Percentiles rank a stretch among this genome's conserved stretches.
Conservation (phyloP, 2,329 filamentous ascomycete genomes). For the Pseudocercospora cruenta region DNA sequence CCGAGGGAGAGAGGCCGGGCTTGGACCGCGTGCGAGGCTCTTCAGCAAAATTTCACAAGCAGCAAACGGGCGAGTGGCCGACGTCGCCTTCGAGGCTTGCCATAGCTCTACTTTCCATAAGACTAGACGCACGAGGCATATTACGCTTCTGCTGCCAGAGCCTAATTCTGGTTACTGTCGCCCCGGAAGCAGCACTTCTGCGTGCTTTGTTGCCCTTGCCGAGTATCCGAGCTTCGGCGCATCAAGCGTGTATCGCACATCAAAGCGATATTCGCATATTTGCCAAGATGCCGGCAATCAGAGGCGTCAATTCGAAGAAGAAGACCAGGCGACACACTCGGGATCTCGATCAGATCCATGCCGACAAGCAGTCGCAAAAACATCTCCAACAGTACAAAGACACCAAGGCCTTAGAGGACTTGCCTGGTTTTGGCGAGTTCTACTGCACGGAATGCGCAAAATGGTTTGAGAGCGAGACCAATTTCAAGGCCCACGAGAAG, state of each 20-base stretch:
- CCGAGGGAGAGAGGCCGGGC: conserved; percentile 10
- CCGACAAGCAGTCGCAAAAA: conserved; percentile 75
- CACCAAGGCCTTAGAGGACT: conserved; percentile 79
- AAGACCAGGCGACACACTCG: conserved; percentile 60
- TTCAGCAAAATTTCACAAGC: not conserved
- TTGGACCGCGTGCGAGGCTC: not conserved
- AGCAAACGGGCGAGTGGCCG: conserved; percentile 2
- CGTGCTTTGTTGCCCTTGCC: conserved; percentile 3
- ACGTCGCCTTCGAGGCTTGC: not conserved
- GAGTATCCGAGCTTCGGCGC: not conserved
- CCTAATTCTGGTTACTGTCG: not conserved
- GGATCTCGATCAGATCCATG: conserved; percentile 89
- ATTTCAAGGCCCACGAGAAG: conserved; percentile 73
- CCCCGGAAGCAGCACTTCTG: not conserved
- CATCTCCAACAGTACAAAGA: conserved; percentile 80
- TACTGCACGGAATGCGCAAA: conserved; percentile 95
- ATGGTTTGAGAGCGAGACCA: conserved; percentile 87
- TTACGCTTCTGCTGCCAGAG: not conserved
- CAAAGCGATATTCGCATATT: not conserved
- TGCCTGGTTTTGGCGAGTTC: conserved; percentile 80
- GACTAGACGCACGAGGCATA: conserved; percentile 3
- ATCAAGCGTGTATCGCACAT: conserved; percentile 1
- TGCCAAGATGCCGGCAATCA: conserved; percentile 53
- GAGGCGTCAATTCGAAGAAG: conserved; percentile 53
- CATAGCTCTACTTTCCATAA: not conserved